Evolutionary conservation across 495 filamentous ascomycete species (phyloP).

Genomic region (Penicillium herquei): DNA sequence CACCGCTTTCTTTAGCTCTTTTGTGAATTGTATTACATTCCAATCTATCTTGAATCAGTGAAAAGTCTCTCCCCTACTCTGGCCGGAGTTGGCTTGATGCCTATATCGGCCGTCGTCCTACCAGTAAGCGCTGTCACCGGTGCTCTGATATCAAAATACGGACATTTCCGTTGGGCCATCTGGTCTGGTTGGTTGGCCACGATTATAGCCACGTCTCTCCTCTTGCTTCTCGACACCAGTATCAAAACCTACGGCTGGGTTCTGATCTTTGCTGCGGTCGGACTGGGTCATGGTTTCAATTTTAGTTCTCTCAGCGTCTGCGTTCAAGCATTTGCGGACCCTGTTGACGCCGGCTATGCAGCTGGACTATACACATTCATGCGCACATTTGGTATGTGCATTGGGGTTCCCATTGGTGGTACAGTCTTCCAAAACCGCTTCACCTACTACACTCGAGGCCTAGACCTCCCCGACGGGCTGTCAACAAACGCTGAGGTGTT

Average conservation of each 20-base stretch:
- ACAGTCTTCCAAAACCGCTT: constrained; percentile 48
- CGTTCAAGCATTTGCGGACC: constrained; percentile 51
- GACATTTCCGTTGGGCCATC: constrained; percentile 52
- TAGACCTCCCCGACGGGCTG: too few species aligned
- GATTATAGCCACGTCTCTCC: constrained; percentile 44
- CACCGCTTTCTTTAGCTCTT: not conserved
- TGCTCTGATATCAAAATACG: constrained; percentile 43
- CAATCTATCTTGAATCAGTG: not conserved
- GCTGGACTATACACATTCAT: constrained; percentile 60
- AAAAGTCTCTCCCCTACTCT: not conserved
- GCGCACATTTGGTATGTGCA: constrained; percentile 54
- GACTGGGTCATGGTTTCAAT: constrained; percentile 52
- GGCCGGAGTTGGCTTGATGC: constrained; percentile 22
- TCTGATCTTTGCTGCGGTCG: constrained; percentile 43
- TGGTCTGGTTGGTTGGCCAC: constrained; percentile 54
- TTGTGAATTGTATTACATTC: not conserved
- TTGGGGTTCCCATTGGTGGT: constrained; percentile 60
- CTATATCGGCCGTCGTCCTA: constrained; percentile 3
- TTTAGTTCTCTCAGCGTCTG: constrained; percentile 53
- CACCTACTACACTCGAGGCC: too few species aligned
- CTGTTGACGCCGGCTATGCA: constrained; percentile 40
- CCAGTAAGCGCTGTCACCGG: constrained; percentile 27
- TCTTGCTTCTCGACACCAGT: constrained; percentile 41
- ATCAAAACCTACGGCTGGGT: constrained; percentile 49
- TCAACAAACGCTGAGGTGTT: too few species aligned